Evolutionary conservation across 345 rosid genomes (phyloP).

Genomic region (Brassica cretica): DNA sequence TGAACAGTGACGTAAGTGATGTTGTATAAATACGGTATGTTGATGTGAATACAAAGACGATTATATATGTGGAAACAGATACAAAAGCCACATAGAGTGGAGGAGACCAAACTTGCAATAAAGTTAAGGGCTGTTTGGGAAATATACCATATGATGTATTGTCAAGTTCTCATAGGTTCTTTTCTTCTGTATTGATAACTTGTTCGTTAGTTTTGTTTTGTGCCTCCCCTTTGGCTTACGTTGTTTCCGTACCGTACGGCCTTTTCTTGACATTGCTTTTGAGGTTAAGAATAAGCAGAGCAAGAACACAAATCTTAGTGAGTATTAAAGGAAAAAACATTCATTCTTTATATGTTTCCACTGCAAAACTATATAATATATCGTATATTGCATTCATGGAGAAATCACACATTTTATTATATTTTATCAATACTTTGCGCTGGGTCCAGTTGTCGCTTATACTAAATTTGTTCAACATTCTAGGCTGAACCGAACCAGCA

Average conservation of each 20-base stretch:
- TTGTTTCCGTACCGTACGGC: conserved; percentile 39
- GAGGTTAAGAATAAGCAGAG: conserved; percentile 14
- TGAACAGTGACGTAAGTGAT: conserved; percentile 25
- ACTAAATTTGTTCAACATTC: neutral
- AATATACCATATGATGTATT: conserved; percentile 26
- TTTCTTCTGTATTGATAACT: conserved; percentile 8
- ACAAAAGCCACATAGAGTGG: conserved; percentile 5
- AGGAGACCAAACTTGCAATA: conserved; percentile 21
- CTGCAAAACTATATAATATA: neutral
- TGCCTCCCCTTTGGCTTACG: conserved; percentile 15
- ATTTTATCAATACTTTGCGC: neutral
- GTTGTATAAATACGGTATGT: conserved; percentile 32
- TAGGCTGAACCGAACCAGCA: neutral
- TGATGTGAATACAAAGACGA: conserved; percentile 30
- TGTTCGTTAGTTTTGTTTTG: conserved; percentile 18
- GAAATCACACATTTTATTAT: neutral
- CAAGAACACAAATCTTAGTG: conserved; percentile 2
- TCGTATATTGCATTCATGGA: neutral
- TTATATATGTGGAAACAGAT: conserved; percentile 33
- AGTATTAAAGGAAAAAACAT: neutral
- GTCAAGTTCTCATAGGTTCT: conserved; percentile 28
- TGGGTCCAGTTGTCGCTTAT: too few relatives aligned
- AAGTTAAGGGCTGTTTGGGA: conserved; percentile 37
- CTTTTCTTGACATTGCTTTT: conserved; percentile 1
- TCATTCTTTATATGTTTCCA: neutral